These are phyloP conservation scores for Kodamaea anthophila DNA, from an alignment of 1,139 yeast genomes.

Conservation along the genomic window DNA sequence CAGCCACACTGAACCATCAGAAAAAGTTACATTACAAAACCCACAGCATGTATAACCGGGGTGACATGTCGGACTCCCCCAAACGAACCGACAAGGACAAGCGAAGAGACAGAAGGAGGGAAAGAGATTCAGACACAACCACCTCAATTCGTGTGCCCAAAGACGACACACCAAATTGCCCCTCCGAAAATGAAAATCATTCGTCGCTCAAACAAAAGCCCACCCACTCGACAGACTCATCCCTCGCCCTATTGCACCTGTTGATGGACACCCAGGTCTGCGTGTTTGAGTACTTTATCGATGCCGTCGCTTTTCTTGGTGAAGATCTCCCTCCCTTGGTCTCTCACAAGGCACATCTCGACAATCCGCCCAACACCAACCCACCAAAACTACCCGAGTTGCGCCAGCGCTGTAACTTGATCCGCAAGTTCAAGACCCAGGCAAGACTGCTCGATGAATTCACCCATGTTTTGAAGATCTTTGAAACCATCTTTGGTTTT, in stretches of 20 bases:
- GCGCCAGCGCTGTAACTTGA: slow-evolving; percentile 7
- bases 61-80: slow-evolving; percentile 3
- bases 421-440: slow-evolving; percentile 10
- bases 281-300: slow-evolving; percentile 9
- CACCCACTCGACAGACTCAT: too few species aligned
- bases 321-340: slow-evolving; percentile 7
- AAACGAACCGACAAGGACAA: slow-evolving; percentile 1
- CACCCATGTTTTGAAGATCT: slow-evolving; percentile 8
- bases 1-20: background rate
- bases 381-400: slow-evolving; percentile 8
- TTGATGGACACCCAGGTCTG: slow-evolving; percentile 8
- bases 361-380: background rate
- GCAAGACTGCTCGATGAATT: slow-evolving; percentile 6
- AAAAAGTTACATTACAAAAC: background rate
- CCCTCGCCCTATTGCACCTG: too few species aligned
- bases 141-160: too few species aligned
- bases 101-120: background rate
- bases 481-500: slow-evolving; percentile 9
- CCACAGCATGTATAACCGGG: slow-evolving; percentile 8
- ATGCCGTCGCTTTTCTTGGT: slow-evolving; percentile 7
- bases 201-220: background rate
- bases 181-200: background rate
- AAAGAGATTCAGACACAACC: too few species aligned
- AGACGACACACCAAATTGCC: background rate
- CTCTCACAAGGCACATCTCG: slow-evolving; percentile 4